Evolutionary conservation across 495 filamentous ascomycete species (phyloP), one percentile per base, ranked within the genome.

Genomic region (Aspergillus bridgeri): DNA sequence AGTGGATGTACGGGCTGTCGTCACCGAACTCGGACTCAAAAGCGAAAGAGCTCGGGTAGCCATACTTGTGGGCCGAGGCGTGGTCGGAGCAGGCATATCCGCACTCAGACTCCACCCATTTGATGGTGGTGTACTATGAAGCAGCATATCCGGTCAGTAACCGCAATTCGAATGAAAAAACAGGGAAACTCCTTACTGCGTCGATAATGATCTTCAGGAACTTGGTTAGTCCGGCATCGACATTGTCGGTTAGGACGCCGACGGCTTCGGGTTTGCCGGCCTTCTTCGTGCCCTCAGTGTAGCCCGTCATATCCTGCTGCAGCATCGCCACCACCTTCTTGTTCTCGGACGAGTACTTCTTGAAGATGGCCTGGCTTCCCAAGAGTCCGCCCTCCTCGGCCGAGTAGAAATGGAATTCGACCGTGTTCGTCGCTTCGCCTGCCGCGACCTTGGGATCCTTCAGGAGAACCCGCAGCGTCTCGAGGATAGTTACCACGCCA

Each of bases 401-500:
- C 11, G 50, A 29, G 19, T 52, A 52, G 50, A 52, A 52, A 8
- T 52, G 50, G 50, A 52, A 52, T 17, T 52, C 50, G 17, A 52
- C 20, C 1, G 50, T 43, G 17, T 52, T 52, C 0, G 19, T 18
- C 9, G 50, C 50, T 21, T 52, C 11, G 27, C 50, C 29, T 8
- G 50, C 50, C 7, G 50, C 50, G 2, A 52, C 50, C 5, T 18
- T 42, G 3, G 17, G 15, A 23, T 52, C 50, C n/a, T 21, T 52
- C 50, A 52, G 33, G 7, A 52, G 33, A 21, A 52, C 50, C 2
- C 50, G 50, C 19, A 52, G 19, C 5, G 29, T 21, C 17, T 52
- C 50, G 19, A 52, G 33, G 24, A 43, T 21, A 0, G 50, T 43
- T 4, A 52, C 50, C 18, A 52, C 50, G 5, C 50, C 50, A 20